Base-by-base conservation (phyloP, 2,329 filamentous ascomycete genomes). In the Aspergillus luchuensis region DNA sequence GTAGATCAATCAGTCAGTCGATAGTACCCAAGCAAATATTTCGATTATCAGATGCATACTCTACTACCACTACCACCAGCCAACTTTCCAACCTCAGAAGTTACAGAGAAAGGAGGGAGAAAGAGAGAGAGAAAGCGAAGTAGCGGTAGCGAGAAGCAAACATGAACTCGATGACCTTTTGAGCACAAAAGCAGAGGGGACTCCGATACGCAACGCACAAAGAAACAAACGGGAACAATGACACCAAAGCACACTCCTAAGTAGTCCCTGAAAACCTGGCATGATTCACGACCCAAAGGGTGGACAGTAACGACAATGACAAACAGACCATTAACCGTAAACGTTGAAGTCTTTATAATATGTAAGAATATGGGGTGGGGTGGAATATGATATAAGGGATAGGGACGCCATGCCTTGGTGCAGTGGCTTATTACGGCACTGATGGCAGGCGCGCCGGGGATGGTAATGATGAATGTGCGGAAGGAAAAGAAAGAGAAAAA, bases 11-110 rank as follows among this genome's bases (percentile, higher is more conserved):
- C 30, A 33, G 1, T 10, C 33, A 36, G 4, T 36, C 4, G 33
- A 2, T 36, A 15, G 11, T 36, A 36, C 33, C 33, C 33, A 36
- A 36, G 33, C 11, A 2, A 6, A 36, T 36, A 30, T 50, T 50
- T 50, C 47, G 30, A 33, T 50, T 50, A 17, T 28, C 25, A 17
- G 25, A 56, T 33, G 50, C 43, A 50, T 49, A 47, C 56, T 56
- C 43, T 60, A 58, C 57, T 15, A 36, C 30, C 30, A 13, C 30
- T 33, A 13, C 28, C 1, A 25, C 30, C 60, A 55, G 48, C 58
- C 60, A 41, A 45, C 53, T 57, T 50, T 56, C 59, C 63, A 61
- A 64, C 25, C 47, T 33, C 57, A 47, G 28, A 17, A 19, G 28
- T 5, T 2, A 52, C n/a, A 53, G 23, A 45, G 19, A 4, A 47